Conservation (phyloP, 2,329 filamentous ascomycete species). For the Sodiomyces alkalinus region DNA sequence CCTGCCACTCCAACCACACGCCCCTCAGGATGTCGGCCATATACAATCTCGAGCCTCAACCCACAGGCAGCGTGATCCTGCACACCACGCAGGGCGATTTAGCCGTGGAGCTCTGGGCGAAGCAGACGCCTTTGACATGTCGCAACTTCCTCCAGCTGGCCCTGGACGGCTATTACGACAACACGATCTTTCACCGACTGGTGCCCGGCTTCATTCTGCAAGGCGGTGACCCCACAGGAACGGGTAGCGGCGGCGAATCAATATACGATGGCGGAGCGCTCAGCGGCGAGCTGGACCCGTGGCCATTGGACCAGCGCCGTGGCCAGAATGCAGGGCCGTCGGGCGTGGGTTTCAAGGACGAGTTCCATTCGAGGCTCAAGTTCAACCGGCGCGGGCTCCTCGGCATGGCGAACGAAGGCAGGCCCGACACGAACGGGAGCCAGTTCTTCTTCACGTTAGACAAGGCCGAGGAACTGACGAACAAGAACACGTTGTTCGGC, state of each 20-base stretch:
- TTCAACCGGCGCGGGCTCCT: conserved; percentile 83
- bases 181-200: conserved; percentile 86
- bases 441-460: conserved; percentile 95
- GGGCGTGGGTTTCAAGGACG: conserved; percentile 57
- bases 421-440: conserved; percentile 69
- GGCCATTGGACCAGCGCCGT: conserved; percentile 51
- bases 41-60: conserved; percentile 90
- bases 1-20: no score
- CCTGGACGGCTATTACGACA: conserved; percentile 88
- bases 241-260: conserved; percentile 78
- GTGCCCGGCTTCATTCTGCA: conserved; percentile 88
- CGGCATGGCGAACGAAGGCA: conserved; percentile 88
- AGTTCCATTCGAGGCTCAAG: conserved; percentile 82
- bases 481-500: conserved; percentile 88
- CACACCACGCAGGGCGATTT: conserved; percentile 85
- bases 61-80: conserved; percentile 80
- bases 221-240: conserved; percentile 87
- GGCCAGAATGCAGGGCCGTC: conserved; percentile 43
- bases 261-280: conserved; percentile 79
- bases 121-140: conserved; percentile 79
- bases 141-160: conserved; percentile 94
- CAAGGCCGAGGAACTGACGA: conserved; percentile 70
- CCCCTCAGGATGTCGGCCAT: conserved; percentile 58
- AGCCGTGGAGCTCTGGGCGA: conserved; percentile 84
- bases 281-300: conserved; percentile 56